phyloP scores from a whole-genome alignment of 441 rosid genomes.

The Manihot esculenta region DNA sequence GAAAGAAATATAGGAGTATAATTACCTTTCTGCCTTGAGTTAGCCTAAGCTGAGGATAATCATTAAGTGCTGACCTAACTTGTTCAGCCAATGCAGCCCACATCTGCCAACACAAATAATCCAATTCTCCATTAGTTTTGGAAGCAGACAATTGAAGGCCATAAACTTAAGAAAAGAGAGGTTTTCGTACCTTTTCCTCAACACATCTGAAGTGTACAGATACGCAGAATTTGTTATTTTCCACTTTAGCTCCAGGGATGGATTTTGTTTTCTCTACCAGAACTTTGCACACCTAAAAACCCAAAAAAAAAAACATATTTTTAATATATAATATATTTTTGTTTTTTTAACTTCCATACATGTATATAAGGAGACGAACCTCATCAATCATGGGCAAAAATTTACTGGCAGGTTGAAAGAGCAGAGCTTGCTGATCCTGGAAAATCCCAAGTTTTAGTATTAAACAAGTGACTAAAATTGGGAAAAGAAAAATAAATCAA shows the following conservation, averaged over 20 bases:
- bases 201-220: slow-evolving; percentile 74
- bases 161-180: background rate
- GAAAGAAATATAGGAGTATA: too few species aligned
- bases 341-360: too few species aligned
- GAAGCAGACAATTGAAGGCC: background rate
- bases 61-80: slow-evolving; percentile 47
- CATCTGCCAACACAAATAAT: background rate
- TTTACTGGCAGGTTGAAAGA: slow-evolving; percentile 65
- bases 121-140: background rate
- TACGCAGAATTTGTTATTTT: slow-evolving; percentile 72
- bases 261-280: slow-evolving; percentile 59
- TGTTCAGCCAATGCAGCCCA: slow-evolving; percentile 50
- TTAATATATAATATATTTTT: slow-evolving; percentile 23
- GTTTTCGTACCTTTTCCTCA: slow-evolving; percentile 47
- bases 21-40: slow-evolving; percentile 70
- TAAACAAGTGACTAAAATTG: background rate
- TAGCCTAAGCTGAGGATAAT: slow-evolving; percentile 59
- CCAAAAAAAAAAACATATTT: background rate
- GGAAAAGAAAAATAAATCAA: background rate
- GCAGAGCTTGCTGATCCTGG: slow-evolving; percentile 43
- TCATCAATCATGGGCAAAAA: slow-evolving; percentile 59
- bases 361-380: slow-evolving; percentile 29
- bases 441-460: background rate
- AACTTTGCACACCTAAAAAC: slow-evolving; percentile 53
- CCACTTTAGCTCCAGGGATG: slow-evolving; percentile 66